A percentile compares a stretch with the other conserved stretches of the same genome.
Evolutionary conservation across 495 filamentous ascomycete species (phyloP).

Genomic region (Penicillium fimorum): DNA sequence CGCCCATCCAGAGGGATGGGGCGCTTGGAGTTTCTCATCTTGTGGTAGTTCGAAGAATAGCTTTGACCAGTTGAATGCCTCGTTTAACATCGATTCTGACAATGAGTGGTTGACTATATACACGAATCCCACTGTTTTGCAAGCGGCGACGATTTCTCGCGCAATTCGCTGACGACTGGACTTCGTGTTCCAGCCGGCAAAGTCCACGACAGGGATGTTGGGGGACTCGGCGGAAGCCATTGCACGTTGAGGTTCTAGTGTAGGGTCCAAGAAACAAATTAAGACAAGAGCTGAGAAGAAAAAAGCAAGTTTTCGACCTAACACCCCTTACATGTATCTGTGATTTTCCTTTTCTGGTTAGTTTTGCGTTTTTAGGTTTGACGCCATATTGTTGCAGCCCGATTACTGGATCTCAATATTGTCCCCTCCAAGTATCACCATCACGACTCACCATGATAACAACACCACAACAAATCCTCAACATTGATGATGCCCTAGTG

Average conservation of each 20-base stretch:
- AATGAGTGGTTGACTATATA: slow-evolving; percentile 58
- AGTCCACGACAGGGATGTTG: slow-evolving; percentile 55
- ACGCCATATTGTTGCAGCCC: neutral
- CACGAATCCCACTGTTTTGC: slow-evolving; percentile 57
- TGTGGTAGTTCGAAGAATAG: slow-evolving; percentile 46
- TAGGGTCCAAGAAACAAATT: neutral
- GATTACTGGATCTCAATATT: neutral
- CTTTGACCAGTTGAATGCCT: slow-evolving; percentile 55
- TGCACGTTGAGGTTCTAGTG: neutral
- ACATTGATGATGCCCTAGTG: neutral
- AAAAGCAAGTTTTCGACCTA: neutral
- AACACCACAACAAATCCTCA: neutral
- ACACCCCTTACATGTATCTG: neutral
- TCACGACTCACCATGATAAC: neutral
- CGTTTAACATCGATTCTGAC: slow-evolving; percentile 41
- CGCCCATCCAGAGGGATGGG: slow-evolving; percentile 57
- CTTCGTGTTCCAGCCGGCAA: slow-evolving; percentile 40
- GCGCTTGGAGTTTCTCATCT: slow-evolving; percentile 53
- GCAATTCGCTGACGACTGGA: slow-evolving; percentile 42
- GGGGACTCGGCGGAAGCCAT: neutral
- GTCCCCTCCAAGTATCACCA: neutral
- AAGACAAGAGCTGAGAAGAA: neutral
- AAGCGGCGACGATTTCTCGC: slow-evolving; percentile 50
- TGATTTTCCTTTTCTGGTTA: neutral
- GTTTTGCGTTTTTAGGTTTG: neutral